These are phyloP conservation scores for Blastosporella zonata DNA, from an alignment of 1,284 basidiomycete species.

Conservation along the genomic window DNA sequence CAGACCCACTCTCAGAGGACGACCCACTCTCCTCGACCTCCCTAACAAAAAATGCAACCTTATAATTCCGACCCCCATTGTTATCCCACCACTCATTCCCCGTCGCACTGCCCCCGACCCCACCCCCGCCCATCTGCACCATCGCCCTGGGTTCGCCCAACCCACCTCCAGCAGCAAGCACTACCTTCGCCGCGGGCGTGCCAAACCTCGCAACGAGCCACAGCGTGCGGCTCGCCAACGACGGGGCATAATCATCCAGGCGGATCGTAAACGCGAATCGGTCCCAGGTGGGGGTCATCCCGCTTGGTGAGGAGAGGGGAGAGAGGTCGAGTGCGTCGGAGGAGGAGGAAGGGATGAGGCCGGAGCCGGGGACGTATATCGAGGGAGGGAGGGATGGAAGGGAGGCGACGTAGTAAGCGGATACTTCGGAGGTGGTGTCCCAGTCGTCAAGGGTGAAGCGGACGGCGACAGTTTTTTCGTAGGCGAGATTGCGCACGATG, in stretches of 20 bases:
- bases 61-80: constrained; percentile 79
- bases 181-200: constrained; percentile 4
- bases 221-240: constrained; percentile 63
- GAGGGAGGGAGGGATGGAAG: constrained; percentile 41
- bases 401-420: constrained; percentile 21
- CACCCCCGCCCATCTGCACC: no score
- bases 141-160: no score
- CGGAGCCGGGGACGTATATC: constrained; percentile 21
- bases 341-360: constrained; percentile 29
- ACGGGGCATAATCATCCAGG: constrained; percentile 71
- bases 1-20: no score
- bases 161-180: constrained; percentile 12
- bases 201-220: constrained; percentile 64
- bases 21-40: constrained; percentile 3
- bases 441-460: constrained; percentile 93
- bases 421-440: constrained; percentile 89
- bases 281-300: constrained; percentile 41
- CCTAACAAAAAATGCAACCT: constrained; percentile 50
- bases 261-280: constrained; percentile 62
- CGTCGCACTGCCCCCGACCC: no score
- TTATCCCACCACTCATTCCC: constrained; percentile 85
- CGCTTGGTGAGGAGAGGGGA: not conserved
- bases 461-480: constrained; percentile 84
- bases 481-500: constrained; percentile 82
- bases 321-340: not conserved